Evolutionary conservation across 352 stramenopile species (phyloP), one percentile per base, ranked within the genome.

Genomic region (Phytophthora pini): DNA sequence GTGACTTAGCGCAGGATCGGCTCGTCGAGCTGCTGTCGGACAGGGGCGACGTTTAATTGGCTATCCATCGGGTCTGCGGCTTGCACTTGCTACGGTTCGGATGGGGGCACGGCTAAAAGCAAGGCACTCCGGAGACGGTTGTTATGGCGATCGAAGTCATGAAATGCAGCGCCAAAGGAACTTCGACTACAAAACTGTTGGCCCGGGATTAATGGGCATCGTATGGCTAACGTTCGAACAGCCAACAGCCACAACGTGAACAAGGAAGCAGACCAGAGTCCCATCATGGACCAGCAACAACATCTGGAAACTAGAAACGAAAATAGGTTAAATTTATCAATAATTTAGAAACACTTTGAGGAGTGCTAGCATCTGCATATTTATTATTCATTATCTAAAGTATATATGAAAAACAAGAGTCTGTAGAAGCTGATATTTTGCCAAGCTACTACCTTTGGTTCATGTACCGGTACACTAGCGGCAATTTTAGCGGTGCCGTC

Each of bases 1-100:
- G 64, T 65, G 68, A 65, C 0, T 66, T 61, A 68, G 62, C 61
- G 44, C 49, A 70, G 53, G 61, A 74, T 68, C 56, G 61, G 66
- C 24, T 45, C 43, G 22, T 10, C 27, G 24, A 50, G 31, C 29
- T 32, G 29, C 29, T 32, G 29, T 32, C 29, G 29, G 51, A 41
- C 56, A 45, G 40, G 38, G 47, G 36, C 24, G 29, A 31, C 17
- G 32, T 66, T 40, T 56, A 70, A 70, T 65, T 70, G 61, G 61
- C 48, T 60, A 44, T 15, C 40, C 47, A 31, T 57, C n/a, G 43
- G 43, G 34, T 54, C 24, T 43, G 39, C 51, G 36, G 44, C 47
- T 73, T 65, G 65, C 59, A 67, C 31, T 56, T 67, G 52, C 39
- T 63, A 38, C 38, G 22, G 49, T 45, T 44, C 32, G 61, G 22